Evolutionary conservation across 208 protist genomes (phyloP).

Genomic region (Leishmania tarentolae): DNA sequence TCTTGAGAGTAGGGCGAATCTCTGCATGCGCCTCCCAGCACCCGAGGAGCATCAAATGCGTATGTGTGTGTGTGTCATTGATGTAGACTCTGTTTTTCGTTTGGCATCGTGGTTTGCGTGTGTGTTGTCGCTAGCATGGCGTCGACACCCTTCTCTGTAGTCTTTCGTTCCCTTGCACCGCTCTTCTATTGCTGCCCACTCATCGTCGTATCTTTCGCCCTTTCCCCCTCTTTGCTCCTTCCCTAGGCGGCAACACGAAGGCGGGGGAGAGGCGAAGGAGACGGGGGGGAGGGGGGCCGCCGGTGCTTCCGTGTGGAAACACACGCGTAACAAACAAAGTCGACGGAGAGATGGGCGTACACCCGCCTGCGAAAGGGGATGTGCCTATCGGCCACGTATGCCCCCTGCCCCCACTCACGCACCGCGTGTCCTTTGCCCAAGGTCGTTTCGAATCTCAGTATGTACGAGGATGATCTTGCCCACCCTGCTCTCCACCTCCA

Average conservation of each 20-base stretch:
- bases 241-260: neutral
- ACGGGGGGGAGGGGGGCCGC: neutral
- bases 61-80: neutral
- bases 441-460: neutral
- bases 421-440: neutral
- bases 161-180: neutral
- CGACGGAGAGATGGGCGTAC: neutral
- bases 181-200: neutral
- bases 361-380: neutral
- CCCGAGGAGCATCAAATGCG: neutral
- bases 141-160: constrained; percentile 1
- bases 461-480: neutral
- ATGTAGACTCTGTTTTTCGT: neutral
- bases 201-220: neutral
- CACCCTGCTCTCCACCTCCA: neutral
- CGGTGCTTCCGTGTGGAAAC: neutral
- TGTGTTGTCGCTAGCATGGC: neutral
- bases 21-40: neutral
- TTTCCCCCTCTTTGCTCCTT: neutral
- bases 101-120: neutral
- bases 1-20: constrained; percentile 1
- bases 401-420: neutral
- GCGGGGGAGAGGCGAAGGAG: neutral
- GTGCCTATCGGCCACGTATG: neutral
- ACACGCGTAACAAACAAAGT: neutral